Evolutionary conservation across 2,329 filamentous ascomycete genomes (phyloP).

Genomic region (Lasiodiplodia sp.): DNA sequence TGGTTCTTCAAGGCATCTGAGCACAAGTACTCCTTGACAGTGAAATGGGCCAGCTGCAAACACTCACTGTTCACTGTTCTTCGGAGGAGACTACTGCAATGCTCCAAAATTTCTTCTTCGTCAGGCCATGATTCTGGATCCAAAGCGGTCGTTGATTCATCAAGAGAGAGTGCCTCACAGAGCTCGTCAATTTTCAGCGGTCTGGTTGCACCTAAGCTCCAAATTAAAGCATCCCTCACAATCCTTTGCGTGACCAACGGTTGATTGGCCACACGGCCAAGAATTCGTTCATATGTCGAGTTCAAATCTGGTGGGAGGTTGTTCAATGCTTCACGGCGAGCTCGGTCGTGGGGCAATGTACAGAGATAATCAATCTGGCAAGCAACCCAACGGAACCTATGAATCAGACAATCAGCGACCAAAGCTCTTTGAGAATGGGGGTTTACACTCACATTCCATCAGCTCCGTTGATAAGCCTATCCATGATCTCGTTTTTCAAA

Average conservation of each 20-base stretch:
- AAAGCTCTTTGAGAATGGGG: too few relatives aligned
- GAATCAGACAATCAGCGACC: neutral
- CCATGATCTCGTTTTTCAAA: neutral
- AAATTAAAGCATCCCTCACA: neutral
- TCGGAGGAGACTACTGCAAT: constrained; percentile 8
- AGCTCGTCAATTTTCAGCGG: neutral
- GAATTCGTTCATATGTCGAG: constrained; percentile 12
- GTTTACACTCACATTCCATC: constrained; percentile 3
- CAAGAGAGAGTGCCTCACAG: neutral
- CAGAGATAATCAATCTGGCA: constrained; percentile 15
- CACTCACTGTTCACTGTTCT: neutral
- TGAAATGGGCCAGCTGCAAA: constrained; percentile 6
- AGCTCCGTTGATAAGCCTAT: neutral
- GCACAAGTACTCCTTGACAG: neutral
- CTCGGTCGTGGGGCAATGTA: neutral
- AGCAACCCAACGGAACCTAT: constrained; percentile 18
- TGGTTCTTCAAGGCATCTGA: neutral
- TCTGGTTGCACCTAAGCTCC: neutral
- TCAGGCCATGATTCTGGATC: neutral
- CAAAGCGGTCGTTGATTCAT: neutral
- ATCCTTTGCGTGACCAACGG: neutral
- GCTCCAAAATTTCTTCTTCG: neutral
- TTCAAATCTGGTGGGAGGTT: neutral
- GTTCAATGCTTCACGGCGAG: neutral
- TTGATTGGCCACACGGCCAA: neutral